These are phyloP conservation scores for Blumeriella jaapii DNA, from an alignment of 2,329 filamentous ascomycete genomes.

Conservation along the genomic window DNA sequence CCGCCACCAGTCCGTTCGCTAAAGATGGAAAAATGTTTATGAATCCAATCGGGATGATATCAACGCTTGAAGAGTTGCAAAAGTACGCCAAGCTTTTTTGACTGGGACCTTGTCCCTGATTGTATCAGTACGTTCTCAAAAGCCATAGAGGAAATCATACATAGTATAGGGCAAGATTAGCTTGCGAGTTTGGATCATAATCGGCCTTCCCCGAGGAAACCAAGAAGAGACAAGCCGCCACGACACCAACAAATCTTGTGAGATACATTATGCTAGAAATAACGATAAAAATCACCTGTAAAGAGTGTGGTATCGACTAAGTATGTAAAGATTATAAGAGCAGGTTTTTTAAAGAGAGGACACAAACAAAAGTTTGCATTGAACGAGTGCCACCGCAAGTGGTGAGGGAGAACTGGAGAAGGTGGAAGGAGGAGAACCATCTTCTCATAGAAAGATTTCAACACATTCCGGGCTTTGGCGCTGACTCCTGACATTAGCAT, in stretches of 20 bases:
- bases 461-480: no score
- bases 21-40: slow-evolving; percentile 32
- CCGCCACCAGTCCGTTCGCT: slow-evolving; percentile 32
- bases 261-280: slow-evolving; percentile 24
- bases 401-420: slow-evolving; percentile 10
- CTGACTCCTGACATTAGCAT: no score
- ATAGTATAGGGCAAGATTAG: slow-evolving; percentile 34
- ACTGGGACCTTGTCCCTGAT: slow-evolving; percentile 32
- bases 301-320: slow-evolving; percentile 23
- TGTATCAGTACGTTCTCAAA: slow-evolving; percentile 4
- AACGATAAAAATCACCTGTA: slow-evolving; percentile 15
- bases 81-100: slow-evolving; percentile 30
- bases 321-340: slow-evolving; percentile 23
- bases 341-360: slow-evolving; percentile 26
- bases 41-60: slow-evolving; percentile 34
- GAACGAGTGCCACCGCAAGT: slow-evolving; percentile 15
- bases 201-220: slow-evolving; percentile 16
- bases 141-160: slow-evolving; percentile 20
- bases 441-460: no score
- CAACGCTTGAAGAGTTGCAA: slow-evolving; percentile 31
- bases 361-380: slow-evolving; percentile 28
- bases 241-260: slow-evolving; percentile 18
- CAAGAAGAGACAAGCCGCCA: slow-evolving; percentile 20
- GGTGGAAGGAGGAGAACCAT: slow-evolving; percentile 12
- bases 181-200: slow-evolving; percentile 27